A percentile compares a stretch with the other conserved stretches of the same genome.
Evolutionary conservation across 352 stramenopile species (phyloP).

Genomic region (Blastocystis sp.): DNA sequence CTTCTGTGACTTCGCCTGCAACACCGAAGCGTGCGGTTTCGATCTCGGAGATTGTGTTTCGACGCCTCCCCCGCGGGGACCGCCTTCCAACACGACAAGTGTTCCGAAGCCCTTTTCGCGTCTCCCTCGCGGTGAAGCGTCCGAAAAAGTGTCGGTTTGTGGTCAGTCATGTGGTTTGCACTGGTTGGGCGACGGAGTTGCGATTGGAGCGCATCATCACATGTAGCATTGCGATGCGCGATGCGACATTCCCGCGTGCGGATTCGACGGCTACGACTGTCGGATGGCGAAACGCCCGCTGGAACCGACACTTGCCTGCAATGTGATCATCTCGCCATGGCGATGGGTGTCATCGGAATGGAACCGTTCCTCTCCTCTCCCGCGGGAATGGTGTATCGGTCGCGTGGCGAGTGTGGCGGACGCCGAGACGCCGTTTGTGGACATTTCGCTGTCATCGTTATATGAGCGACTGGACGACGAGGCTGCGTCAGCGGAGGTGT

Average conservation of each 20-base stretch:
- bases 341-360: not conserved
- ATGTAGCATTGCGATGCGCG: conserved; percentile 64
- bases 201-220: not conserved
- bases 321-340: not conserved
- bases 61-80: not conserved
- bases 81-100: not conserved
- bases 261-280: conserved; percentile 72
- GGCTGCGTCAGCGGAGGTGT: not conserved
- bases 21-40: conserved; percentile 75
- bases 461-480: not conserved
- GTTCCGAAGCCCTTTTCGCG: too few species aligned
- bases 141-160: too few species aligned
- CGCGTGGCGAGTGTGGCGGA: not conserved
- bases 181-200: not conserved
- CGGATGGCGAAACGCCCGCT: too few species aligned
- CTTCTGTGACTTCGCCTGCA: conserved; percentile 73
- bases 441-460: too few species aligned
- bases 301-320: too few species aligned
- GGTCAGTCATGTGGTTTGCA: not conserved
- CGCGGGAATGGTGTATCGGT: too few species aligned
- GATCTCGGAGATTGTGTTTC: conserved; percentile 79
- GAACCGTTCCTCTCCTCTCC: not conserved
- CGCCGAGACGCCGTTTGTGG: not conserved
- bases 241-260: conserved; percentile 71
- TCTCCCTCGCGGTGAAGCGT: not conserved